phyloP scores from a whole-genome alignment of 2,329 filamentous ascomycete species.

The Fusarium tanahbumbuense region DNA sequence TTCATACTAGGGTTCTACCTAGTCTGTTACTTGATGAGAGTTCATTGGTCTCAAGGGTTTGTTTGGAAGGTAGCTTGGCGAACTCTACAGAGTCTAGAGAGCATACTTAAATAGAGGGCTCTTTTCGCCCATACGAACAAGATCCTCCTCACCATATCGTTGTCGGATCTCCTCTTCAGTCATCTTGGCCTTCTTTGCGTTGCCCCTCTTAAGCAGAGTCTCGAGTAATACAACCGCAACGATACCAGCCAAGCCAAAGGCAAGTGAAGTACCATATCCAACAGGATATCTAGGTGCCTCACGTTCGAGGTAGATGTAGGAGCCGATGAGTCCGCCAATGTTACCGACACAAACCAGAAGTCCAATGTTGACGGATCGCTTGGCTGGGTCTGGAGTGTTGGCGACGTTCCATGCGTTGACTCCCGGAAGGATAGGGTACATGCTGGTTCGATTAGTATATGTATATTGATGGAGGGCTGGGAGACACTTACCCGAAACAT shows the following conservation, averaged over 20 bases:
- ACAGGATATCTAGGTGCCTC: slow-evolving; percentile 15
- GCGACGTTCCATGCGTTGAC: slow-evolving; percentile 56
- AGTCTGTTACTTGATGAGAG: too few species aligned
- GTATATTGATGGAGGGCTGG: fast-evolving
- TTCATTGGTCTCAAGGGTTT: fast-evolving
- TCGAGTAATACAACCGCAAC: slow-evolving; percentile 11
- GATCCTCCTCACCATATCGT: slow-evolving; percentile 8
- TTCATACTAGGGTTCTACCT: fast-evolving
- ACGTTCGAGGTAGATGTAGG: slow-evolving; percentile 18
- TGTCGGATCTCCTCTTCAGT: slow-evolving; percentile 3
- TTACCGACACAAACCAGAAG: slow-evolving; percentile 54
- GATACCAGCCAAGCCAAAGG: slow-evolving; percentile 14
- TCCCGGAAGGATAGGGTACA: slow-evolving; percentile 56
- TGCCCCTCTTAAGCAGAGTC: slow-evolving; percentile 8
- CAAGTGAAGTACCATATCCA: slow-evolving; percentile 19
- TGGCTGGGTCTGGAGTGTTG: slow-evolving; percentile 53
- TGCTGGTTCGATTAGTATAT: neutral
- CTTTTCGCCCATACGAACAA: slow-evolving; percentile 26
- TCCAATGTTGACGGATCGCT: slow-evolving; percentile 57
- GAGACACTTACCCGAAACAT: slow-evolving; percentile 15
- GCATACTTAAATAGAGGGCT: slow-evolving; percentile 23
- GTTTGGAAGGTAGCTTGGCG: too few species aligned
- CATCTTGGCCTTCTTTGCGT: slow-evolving; percentile 19
- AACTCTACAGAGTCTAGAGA: neutral
- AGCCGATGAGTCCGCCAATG: slow-evolving; percentile 17